These are phyloP conservation scores for Globisporangium megalacanthum DNA, from an alignment of 352 stramenopile species.

Conservation along the genomic window DNA sequence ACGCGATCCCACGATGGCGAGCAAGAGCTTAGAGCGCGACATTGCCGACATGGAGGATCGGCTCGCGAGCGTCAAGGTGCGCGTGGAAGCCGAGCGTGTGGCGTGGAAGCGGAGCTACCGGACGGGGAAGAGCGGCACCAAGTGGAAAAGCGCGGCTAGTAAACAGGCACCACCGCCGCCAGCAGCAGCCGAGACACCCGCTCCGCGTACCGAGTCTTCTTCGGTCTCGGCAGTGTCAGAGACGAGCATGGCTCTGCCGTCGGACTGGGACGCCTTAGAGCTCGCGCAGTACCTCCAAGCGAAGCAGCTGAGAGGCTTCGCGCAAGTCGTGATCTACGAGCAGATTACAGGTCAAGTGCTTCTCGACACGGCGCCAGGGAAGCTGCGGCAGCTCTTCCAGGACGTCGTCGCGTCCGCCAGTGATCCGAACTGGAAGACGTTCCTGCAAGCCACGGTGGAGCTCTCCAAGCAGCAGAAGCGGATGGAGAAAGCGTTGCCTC, in stretches of 20 bases:
- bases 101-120: conserved; percentile 46
- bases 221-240: not conserved
- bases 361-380: conserved; percentile 34
- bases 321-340: conserved; percentile 44
- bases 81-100: conserved; percentile 42
- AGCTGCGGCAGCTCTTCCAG: conserved; percentile 42
- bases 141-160: conserved; percentile 49
- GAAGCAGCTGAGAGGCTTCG: conserved; percentile 37
- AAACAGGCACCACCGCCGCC: not conserved
- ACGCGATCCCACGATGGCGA: conserved; percentile 23
- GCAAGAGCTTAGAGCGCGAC: conserved; percentile 43
- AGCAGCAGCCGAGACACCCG: not conserved
- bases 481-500: conserved; percentile 14
- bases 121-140: conserved; percentile 47
- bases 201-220: not conserved
- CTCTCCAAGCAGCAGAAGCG: conserved; percentile 43
- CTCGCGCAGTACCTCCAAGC: conserved; percentile 52
- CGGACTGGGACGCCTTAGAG: conserved; percentile 55
- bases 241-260: conserved; percentile 25
- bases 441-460: conserved; percentile 29
- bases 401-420: conserved; percentile 16
- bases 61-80: conserved; percentile 44
- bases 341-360: conserved; percentile 61
- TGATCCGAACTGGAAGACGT: conserved; percentile 45
- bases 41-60: conserved; percentile 57